Evolutionary conservation across 164 flowering plant species (phyloP), one percentile per base, ranked within the genome.

Genomic region (Magnolia officinalis): DNA sequence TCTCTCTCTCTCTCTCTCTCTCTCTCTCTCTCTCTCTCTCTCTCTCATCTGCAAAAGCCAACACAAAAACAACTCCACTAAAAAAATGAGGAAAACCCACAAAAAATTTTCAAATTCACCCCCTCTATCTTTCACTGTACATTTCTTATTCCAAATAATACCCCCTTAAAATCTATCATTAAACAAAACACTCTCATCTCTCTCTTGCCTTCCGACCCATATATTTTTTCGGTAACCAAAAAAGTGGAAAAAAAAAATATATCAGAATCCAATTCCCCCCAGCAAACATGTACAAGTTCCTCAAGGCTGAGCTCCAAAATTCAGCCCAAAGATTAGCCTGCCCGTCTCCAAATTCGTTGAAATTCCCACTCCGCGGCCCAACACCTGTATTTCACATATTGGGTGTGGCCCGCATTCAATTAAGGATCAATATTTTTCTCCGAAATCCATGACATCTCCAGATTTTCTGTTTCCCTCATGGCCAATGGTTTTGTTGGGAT

Each of bases 121-220:
- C 11, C 55, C 49, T 67, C n/a, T 58, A 50, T 52, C 21, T 75
- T 69, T 21, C 8, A 37, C 78, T 75, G 78, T 75, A 69, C 78
- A 75, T 52, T 69, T 58, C 73, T 75, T 75, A 75, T 75, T 75
- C 73, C 72, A 50, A 66, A 7, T 69, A 65, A 29, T 52, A 21
- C 66, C 67, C 58, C 55, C 70, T 31, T 11, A 24, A 58, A 55
- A 68, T 69, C 73, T 75, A 29, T 75, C 20, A 16, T 29, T 6
- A 75, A 75, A 18, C 11, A 55, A 75, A 55, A 26, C 24, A n/a
- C 66, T 68, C 71, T 68, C n/a, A 20, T 45, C 51, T 31, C n/a
- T 59, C 26, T 20, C 20, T n/a, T 58, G 6, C 8, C 26, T 52
- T 51, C 67, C 21, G 2, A 19, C 65, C 50, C 21, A 52, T 13